Conservation (phyloP, 108 stramenopile genomes). For the Nitzschia palea region DNA sequence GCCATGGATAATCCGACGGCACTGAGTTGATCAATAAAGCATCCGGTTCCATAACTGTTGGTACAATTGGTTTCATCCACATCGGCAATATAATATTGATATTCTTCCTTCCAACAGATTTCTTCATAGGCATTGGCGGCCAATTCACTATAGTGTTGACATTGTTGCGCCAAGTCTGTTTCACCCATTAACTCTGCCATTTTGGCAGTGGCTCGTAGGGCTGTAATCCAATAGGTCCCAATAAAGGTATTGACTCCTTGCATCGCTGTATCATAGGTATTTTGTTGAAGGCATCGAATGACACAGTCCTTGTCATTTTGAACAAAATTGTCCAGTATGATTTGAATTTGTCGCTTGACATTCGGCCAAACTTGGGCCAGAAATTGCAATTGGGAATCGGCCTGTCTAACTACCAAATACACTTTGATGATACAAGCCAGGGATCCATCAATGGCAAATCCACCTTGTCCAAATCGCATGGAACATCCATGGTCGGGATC, state of each 20-base stretch:
- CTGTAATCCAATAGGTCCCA: constrained; percentile 11
- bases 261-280: constrained; percentile 15
- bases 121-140: constrained; percentile 1
- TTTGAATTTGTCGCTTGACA: constrained; percentile 15
- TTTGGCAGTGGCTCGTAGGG: not conserved
- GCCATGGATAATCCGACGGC: constrained; percentile 14
- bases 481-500: constrained; percentile 8
- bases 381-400: constrained; percentile 13
- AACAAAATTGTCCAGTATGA: not conserved
- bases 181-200: constrained; percentile 21
- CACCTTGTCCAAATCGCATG: not conserved
- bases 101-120: constrained; percentile 11
- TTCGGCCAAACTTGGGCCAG: constrained; percentile 13
- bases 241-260: constrained; percentile 20
- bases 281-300: constrained; percentile 8
- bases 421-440: constrained; percentile 20
- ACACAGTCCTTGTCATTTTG: constrained; percentile 8
- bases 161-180: constrained; percentile 11
- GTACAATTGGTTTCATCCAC: constrained; percentile 16
- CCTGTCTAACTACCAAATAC: constrained; percentile 18
- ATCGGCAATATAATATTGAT: constrained; percentile 16
- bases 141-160: not conserved
- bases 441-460: constrained; percentile 18
- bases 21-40: constrained; percentile 19
- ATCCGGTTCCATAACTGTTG: constrained; percentile 15